Conservation (phyloP, 2,329 filamentous ascomycete species). For the Arthrobotrys musiformis region DNA sequence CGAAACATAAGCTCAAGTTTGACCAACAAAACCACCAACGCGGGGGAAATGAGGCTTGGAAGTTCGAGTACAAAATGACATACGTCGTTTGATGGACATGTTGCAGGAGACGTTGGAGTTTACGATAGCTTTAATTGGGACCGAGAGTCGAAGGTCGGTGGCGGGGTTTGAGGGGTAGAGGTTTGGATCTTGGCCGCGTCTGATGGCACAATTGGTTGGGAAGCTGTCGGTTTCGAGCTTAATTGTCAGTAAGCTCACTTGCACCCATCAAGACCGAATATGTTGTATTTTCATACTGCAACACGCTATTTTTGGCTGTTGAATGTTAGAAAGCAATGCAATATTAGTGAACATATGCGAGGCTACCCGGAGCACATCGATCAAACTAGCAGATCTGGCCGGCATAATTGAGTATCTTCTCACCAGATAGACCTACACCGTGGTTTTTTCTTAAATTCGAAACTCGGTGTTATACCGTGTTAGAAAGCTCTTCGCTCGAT, state of each 20-base stretch:
- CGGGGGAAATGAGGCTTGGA: background rate
- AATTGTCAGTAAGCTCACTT: background rate
- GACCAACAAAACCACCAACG: background rate
- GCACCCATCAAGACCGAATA: no score
- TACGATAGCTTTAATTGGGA: background rate
- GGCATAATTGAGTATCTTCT: no score
- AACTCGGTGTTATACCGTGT: no score
- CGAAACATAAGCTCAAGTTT: slow-evolving; percentile 8
- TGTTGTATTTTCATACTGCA: slow-evolving; percentile 45
- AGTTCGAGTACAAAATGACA: slow-evolving; percentile 19
- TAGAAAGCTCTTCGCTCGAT: no score
- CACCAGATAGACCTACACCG: no score
- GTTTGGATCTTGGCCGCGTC: background rate
- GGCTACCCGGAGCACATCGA: no score
- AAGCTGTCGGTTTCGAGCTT: slow-evolving; percentile 7
- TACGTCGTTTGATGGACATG: slow-evolving; percentile 54
- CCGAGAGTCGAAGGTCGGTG: background rate
- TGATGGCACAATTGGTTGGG: background rate
- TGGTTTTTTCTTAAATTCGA: no score
- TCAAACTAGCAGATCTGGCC: no score
- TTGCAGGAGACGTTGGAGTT: background rate
- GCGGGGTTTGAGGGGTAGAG: slow-evolving; percentile 17
- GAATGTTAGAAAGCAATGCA: no score
- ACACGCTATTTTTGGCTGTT: slow-evolving; percentile 8
- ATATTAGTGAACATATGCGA: no score